Evolutionary conservation across 352 stramenopile genomes (phyloP), one percentile per base, ranked within the genome.

Genomic region (Globisporangium splendens): DNA sequence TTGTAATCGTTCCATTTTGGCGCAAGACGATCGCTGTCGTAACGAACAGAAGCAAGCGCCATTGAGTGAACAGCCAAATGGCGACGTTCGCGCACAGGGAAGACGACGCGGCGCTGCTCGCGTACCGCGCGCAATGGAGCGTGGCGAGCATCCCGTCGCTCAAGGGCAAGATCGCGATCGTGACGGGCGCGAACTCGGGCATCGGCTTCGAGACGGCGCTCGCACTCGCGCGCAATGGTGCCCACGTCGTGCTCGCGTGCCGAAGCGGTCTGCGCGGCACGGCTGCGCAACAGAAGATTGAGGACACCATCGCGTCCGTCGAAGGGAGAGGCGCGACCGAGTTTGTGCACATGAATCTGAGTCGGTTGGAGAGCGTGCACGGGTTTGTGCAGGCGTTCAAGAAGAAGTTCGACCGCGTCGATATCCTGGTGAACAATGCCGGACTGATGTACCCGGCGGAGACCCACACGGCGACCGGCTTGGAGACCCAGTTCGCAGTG

Each of bases 101-200:
- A 6, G 59, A 54, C 21, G 17, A 35, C 21, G 35, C 28, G 15
- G 54, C 46, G 43, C 28, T 60, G n/a, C 15, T 22, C 20, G 11
- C 31, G 20, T 33, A 53, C 4, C 28, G 43, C 38, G 48, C 57
- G 43, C 49, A 33, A 17, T 75, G 68, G 68, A 35, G 61, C 35
- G 54, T 61, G 14, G 28, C 42, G 7, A 20, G 56, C 39, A 79
- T 83, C 20, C 69, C 76, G 43, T 69, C 63, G 42, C 59, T 74
- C 11, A 39, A 53, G 1, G 74, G 65, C 31, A 96, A 86, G 28
- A 63, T 96, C 50, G 82, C 75, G 17, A 68, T 96, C 54, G 73
- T 97, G 41, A 96, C 89, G 1, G 89, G 89, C 22, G 72, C 69
- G 39, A 96, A 96, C 68, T 86, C 86, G 20, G 88, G 89, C 1